Base-by-base conservation (phyloP, 805 yeast genomes). In the Metschnikowia borealis region DNA sequence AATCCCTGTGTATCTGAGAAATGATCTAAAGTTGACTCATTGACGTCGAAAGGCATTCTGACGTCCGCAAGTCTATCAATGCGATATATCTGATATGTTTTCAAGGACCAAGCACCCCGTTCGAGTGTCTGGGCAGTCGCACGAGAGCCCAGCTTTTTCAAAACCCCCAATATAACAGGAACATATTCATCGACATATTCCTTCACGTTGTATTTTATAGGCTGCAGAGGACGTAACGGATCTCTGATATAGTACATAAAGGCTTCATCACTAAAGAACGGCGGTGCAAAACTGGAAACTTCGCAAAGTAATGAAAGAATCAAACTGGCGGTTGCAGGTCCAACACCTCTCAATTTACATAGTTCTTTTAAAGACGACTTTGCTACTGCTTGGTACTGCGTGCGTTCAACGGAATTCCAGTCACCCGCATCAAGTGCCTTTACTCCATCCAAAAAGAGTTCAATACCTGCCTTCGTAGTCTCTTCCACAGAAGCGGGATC, bases 181-280 rank as follows among this genome's bases (percentile, higher is more conserved):
- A 75, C 52, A 23, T 62, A 66, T 45, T 71, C 69, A 3, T 71
- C 73, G 8, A 64, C 51, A 47, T 75, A 77, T 58, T 76, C 81
- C 47, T 69, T 71, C 17, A 64, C 53, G 35, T 62, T 71, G 54
- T 75, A 76, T 57, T 75, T 77, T 33, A 76, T 68, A 39, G 71
- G 69, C 17, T 54, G 39, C 33, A 52, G 59, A 1, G 65, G 66
- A 18, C 56, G 56, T 15, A 52, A 39, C 10, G 59, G 43, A 11
- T 64, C 68, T 3, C 66, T 61, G 32, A 71, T 67, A 42, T 56
- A 68, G 56, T 67, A 69, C 47, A 64, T 54, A 51, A 69, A 77
- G n/a, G 74, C 65, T 58, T 77, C 81, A 52, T 77, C 82, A 40
- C 80, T 74, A 60, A 75, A 75, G 53, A 75, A 77, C 0, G 81